phyloP scores from a whole-genome alignment of 2,329 filamentous ascomycete species.

The Monilinia laxa region DNA sequence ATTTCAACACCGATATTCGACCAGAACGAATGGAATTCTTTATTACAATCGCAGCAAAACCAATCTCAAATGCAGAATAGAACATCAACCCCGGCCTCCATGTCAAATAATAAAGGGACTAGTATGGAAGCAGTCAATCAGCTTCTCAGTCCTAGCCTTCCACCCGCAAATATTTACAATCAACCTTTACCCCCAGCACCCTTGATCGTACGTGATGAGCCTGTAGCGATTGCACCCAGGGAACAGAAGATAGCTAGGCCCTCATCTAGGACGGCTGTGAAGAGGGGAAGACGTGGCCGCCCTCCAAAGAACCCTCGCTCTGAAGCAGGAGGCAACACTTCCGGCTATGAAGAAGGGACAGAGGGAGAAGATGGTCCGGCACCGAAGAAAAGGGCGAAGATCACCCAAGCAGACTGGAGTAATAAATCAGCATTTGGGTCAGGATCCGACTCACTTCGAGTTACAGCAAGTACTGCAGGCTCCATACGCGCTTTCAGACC shows the following conservation, averaged over 20 bases:
- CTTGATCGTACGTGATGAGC: constrained; percentile 26
- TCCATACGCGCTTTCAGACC: constrained; percentile 84
- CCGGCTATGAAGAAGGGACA: constrained; percentile 67
- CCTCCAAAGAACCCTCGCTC: constrained; percentile 36
- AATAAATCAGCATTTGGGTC: constrained; percentile 70
- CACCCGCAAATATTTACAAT: constrained; percentile 29
- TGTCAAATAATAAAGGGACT: constrained; percentile 30
- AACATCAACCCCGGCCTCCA: constrained; percentile 25
- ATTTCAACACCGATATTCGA: constrained; percentile 62
- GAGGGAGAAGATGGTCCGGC: constrained; percentile 43
- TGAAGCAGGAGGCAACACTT: constrained; percentile 60
- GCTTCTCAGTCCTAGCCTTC: constrained; percentile 37
- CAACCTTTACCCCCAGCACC: constrained; percentile 25
- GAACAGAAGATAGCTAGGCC: constrained; percentile 35
- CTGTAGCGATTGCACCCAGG: constrained; percentile 23
- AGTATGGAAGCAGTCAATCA: constrained; percentile 45
- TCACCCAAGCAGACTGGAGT: constrained; percentile 70
- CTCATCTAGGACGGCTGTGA: constrained; percentile 36
- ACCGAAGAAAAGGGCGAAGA: constrained; percentile 74
- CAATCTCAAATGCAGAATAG: constrained; percentile 43
- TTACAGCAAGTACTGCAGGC: constrained; percentile 87
- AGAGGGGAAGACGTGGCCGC: constrained; percentile 33
- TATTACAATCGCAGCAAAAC: constrained; percentile 68
- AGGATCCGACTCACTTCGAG: constrained; percentile 75
- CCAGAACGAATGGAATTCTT: constrained; percentile 73